Evolutionary conservation across 2,329 filamentous ascomycete genomes (phyloP), one percentile per base, ranked within the genome.

Genomic region (Cytospora schulzeri): DNA sequence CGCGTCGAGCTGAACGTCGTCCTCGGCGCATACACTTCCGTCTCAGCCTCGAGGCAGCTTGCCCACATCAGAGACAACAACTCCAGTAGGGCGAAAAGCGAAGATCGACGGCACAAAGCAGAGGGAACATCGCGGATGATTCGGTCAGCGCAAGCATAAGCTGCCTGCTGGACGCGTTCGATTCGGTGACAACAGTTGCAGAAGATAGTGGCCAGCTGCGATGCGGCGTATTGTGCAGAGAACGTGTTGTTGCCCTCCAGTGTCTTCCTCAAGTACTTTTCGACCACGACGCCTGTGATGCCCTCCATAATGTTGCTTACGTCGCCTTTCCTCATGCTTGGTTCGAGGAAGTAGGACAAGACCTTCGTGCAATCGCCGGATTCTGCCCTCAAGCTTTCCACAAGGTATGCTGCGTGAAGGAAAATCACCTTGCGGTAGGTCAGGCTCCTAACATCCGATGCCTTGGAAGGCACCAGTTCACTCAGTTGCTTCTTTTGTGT

Each of bases 351-450:
- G 77, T 99, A 99, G 0, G 88, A 90, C 52, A 98, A 80, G 4
- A 93, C 89, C 73, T 93, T 92, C 28, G 92, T 96, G 75, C 93
- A 98, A 73, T 97, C 91, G 12, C 95, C 95, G 9, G 91, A 86
- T 63, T 91, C 88, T 24, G 93, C 93, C 65, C 96, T 88, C 29
- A 99, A 81, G 65, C 88, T 94, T 75, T 98, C 96, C 7, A 99
- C 89, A 1, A 98, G 81, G 70, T 96, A 90, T 2, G 93, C 91
- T 3, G 96, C 90, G 71, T 96, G 95, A 17, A 99, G 79, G 72
- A 98, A 99, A 55, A 98, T 91, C 28, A 91, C 87, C 75, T 97
- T 95, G 26, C 93, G 88, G 74, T 99, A 97, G 76, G 89, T 94
- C 60, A 99, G 79, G 19, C 87, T 82, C 73, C 87, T 91, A 69